Percentiles rank a stretch among this genome's conserved stretches.
phyloP scores from a whole-genome alignment of 2,329 filamentous ascomycete species.

The Aspergillus sp. region DNA sequence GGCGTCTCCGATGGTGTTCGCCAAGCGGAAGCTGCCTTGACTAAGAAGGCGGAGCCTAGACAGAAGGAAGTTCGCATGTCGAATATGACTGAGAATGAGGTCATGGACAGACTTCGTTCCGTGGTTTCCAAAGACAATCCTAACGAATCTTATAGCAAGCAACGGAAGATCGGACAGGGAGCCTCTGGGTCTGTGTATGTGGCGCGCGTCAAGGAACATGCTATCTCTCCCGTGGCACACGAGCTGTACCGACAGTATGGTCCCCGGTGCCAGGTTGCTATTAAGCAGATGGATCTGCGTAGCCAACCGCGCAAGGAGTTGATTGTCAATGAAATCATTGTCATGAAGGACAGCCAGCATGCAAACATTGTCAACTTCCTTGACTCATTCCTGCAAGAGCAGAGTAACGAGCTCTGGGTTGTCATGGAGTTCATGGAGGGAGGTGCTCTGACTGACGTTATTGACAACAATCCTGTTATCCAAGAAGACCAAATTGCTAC shows the following conservation, averaged over 20 bases:
- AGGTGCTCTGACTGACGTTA: conserved; percentile 93
- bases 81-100: conserved; percentile 93
- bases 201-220: conserved; percentile 85
- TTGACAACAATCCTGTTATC: conserved; percentile 93
- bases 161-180: conserved; percentile 99
- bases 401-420: conserved; percentile 94
- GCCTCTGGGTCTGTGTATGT: conserved; percentile 98
- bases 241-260: conserved; percentile 76
- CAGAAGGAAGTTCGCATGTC: conserved; percentile 97
- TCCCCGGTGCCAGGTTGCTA: conserved; percentile 82
- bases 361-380: conserved; percentile 99
- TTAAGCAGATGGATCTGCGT: conserved; percentile 99
- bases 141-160: conserved; percentile 93
- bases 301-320: conserved; percentile 96
- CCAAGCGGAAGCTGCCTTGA: conserved; percentile 83
- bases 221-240: conserved; percentile 73
- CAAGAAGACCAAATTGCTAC: conserved; percentile 97
- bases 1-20: conserved; percentile 64
- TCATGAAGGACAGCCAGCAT: conserved; percentile 99
- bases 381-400: conserved; percentile 92
- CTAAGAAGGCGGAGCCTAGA: conserved; percentile 70
- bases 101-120: conserved; percentile 92
- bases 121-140: conserved; percentile 95
- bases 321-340: conserved; percentile 99
- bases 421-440: conserved; percentile 99